A percentile compares a stretch with the other conserved stretches of the same genome.
phyloP scores from a whole-genome alignment of 768 basidiomycete species.

The Dacryopinax primogenitus region DNA sequence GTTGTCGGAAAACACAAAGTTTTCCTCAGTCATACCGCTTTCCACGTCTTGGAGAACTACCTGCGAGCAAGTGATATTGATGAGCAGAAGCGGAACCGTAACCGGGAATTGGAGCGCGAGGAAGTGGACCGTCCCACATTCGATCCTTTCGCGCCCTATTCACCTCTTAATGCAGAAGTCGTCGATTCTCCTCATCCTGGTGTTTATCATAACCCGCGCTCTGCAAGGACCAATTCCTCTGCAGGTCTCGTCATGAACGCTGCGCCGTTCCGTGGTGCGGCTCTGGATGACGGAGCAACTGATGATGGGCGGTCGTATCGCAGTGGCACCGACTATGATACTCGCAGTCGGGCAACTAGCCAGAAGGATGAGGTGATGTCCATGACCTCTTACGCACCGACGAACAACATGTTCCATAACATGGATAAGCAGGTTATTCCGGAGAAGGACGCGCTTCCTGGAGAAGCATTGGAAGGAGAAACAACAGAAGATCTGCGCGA shows the following conservation, averaged over 20 bases:
- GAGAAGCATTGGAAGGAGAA: conserved; percentile 78
- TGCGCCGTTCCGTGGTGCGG: conserved; percentile 67
- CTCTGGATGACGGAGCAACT: conserved; percentile 51
- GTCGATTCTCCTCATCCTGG: conserved; percentile 10
- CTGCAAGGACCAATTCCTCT: conserved; percentile 48
- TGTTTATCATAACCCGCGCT: conserved; percentile 41
- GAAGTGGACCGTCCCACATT: conserved; percentile 37
- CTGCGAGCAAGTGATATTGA: conserved; percentile 73
- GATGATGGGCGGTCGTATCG: conserved; percentile 62
- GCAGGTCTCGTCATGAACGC: conserved; percentile 76
- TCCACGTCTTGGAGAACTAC: conserved; percentile 79
- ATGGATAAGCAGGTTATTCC: conserved; percentile 56
- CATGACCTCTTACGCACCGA: conserved; percentile 87
- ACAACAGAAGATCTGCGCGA: conserved; percentile 79
- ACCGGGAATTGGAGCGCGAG: conserved; percentile 55
- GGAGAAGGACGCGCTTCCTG: conserved; percentile 74
- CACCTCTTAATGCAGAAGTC: conserved; percentile 36
- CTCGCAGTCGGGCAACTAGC: conserved; percentile 61
- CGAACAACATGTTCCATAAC: conserved; percentile 88
- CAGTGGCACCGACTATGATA: conserved; percentile 62
- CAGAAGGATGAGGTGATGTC: conserved; percentile 66
- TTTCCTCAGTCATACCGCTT: conserved; percentile 72
- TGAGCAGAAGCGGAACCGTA: conserved; percentile 67
- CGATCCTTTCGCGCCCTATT: conserved; percentile 73
- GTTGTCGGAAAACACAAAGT: conserved; percentile 77